Base-by-base conservation (phyloP, 495 filamentous ascomycete species). In the Penicillium tannophilum region DNA sequence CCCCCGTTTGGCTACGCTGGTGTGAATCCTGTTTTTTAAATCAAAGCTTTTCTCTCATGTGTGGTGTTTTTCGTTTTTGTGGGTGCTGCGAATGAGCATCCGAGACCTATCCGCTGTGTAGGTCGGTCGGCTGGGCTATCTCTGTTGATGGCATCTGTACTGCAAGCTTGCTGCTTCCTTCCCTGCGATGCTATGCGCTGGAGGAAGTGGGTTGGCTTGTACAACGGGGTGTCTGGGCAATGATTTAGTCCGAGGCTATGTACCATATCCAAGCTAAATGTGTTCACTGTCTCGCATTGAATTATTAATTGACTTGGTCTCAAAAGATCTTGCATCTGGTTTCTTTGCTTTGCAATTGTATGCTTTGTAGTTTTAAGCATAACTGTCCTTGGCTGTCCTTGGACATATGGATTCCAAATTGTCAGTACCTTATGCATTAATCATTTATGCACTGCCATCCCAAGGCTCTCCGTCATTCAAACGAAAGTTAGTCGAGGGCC, bases 51-150 rank as follows among this genome's bases (percentile, higher is more conserved):
- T 46, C 30, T 47, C 57, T 64, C 58, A 64, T 67, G 46, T 44
- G 61, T 61, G 65, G 64, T 70, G 67, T 70, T 70, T 59, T 53
- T 42, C 24, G 43, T 49, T 54, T 59, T 61, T 23, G 51, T 47
- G 53, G 59, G 62, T 63, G 61, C 59, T 68, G 65, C 58, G 56
- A 62, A 63, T 58, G 64, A 62, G 49, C 56, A 55, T 46, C 58
- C 55, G 63, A 60, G 55, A 66, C 70, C 75, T 74, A 70, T 78
- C 72, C 66, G 75, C 74, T 65, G 75, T 59, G 72, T 76, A 70
- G 72, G 75, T 69, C 41, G 72, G 73, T 69, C 41, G 59, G 46
- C 51, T 41, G 39, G 16, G 43, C 61, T 59, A 11, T 20, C 44
- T 43, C 44, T 56, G 52, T 43, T 47, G 16, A 14, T 55, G 41